These are phyloP conservation scores for Epichloe festucae DNA, from an alignment of 2,329 filamentous ascomycete genomes.

Conservation along the genomic window DNA sequence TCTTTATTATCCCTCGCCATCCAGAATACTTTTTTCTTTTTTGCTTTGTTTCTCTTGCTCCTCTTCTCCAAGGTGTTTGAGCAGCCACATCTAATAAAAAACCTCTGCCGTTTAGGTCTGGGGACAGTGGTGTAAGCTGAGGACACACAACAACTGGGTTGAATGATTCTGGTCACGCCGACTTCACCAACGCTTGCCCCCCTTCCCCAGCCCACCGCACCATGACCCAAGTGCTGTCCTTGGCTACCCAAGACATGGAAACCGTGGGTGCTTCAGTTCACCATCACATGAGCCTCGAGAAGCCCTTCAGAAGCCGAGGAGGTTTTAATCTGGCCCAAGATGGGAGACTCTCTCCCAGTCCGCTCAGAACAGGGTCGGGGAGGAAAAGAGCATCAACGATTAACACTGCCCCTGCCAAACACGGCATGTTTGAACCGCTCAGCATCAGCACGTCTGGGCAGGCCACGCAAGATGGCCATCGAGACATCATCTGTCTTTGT, in stretches of 20 bases:
- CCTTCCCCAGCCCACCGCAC: conserved; percentile 1
- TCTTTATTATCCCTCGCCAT: conserved; percentile 6
- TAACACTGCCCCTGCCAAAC: conserved; percentile 31
- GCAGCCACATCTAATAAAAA: not conserved
- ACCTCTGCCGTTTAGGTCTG: not conserved
- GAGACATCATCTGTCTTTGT: conserved; percentile 42
- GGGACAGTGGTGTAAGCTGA: conserved; percentile 2
- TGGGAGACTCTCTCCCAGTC: conserved; percentile 4
- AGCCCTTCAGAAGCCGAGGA: conserved; percentile 7
- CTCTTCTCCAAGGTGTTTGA: not conserved
- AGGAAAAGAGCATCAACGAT: conserved; percentile 35
- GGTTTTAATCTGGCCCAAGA: conserved; percentile 5
- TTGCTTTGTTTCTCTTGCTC: not conserved
- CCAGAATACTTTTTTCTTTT: not conserved
- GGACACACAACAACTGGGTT: not conserved
- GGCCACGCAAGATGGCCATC: conserved; percentile 17
- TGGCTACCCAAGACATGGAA: conserved; percentile 12
- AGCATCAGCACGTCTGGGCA: conserved; percentile 16
- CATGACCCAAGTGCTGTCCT: conserved; percentile 15
- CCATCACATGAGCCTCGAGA: conserved; percentile 11
- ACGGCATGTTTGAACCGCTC: conserved; percentile 18
- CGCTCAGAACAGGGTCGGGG: conserved; percentile 6
- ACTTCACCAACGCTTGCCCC: conserved; percentile 1
- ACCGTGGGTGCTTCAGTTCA: conserved; percentile 10
- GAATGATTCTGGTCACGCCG: conserved; percentile 3